A percentile compares a stretch with the other conserved stretches of the same genome.
These are phyloP conservation scores for Marsdenia floribunda DNA, from an alignment of 257 asterid species.

Conservation along the genomic window DNA sequence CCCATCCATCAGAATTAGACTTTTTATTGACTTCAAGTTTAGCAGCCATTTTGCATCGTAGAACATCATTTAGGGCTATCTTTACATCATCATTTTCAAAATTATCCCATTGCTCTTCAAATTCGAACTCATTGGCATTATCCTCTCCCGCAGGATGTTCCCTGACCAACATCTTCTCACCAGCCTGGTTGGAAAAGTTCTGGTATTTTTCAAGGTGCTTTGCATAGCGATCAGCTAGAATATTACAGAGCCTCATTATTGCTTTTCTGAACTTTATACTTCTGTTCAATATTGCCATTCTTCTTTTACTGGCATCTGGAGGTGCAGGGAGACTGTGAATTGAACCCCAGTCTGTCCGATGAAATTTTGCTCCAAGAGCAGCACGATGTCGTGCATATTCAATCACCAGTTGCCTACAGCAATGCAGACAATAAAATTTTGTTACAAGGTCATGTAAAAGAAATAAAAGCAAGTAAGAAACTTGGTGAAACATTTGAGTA, in stretches of 20 bases:
- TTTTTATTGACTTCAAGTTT: slow-evolving; percentile 39
- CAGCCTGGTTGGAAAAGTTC: slow-evolving; percentile 34
- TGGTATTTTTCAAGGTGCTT: slow-evolving; percentile 52
- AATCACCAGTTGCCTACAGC: slow-evolving; percentile 65
- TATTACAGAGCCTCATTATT: slow-evolving; percentile 60
- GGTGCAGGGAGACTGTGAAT: slow-evolving; percentile 81
- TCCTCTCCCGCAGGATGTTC: slow-evolving; percentile 29
- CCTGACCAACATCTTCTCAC: slow-evolving; percentile 30
- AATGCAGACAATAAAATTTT: background rate
- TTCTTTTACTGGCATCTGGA: slow-evolving; percentile 71
- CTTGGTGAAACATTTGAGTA: background rate
- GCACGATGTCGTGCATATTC: slow-evolving; percentile 78
- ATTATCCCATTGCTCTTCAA: slow-evolving; percentile 59
- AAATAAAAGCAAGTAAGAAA: background rate
- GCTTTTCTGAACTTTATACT: slow-evolving; percentile 53
- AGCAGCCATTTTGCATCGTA: slow-evolving; percentile 48
- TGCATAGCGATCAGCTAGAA: slow-evolving; percentile 62
- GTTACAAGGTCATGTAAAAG: background rate
- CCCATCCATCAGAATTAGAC: slow-evolving; percentile 23
- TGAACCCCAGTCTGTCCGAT: slow-evolving; percentile 70
- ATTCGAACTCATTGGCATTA: slow-evolving; percentile 14
- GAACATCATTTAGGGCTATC: slow-evolving; percentile 57
- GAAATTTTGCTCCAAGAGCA: slow-evolving; percentile 70
- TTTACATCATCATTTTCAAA: slow-evolving; percentile 60
- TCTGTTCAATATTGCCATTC: slow-evolving; percentile 65